These are phyloP conservation scores for Ophiostoma himal-ulmi DNA, from an alignment of 2,329 filamentous ascomycete species.

Conservation along the genomic window DNA sequence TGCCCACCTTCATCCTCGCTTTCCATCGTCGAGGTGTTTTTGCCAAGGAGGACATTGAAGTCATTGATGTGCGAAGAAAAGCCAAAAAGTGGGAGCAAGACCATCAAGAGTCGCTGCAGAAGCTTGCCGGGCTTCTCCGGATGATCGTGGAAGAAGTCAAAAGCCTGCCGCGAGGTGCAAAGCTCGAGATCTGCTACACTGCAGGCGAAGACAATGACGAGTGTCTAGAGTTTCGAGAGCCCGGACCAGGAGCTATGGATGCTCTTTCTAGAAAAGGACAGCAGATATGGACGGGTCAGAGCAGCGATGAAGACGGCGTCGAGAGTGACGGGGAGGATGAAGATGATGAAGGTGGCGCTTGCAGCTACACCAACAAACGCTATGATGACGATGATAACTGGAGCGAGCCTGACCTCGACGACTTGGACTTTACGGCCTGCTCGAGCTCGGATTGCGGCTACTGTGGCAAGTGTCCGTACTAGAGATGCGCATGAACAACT, in stretches of 20 bases:
- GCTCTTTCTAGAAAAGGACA: not conserved
- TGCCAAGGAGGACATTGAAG: conserved; percentile 30
- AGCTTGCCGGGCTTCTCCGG: conserved; percentile 31
- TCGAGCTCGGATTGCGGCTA: not conserved
- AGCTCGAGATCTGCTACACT: not conserved
- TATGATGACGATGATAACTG: not conserved
- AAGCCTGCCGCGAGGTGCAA: not conserved
- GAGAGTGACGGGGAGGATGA: not conserved
- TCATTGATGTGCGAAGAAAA: conserved; percentile 32
- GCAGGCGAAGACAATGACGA: not conserved
- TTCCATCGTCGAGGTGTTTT: conserved; percentile 38
- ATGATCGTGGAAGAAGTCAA: conserved; percentile 22
- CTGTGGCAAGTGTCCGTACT: not conserved
- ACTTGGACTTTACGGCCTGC: not conserved
- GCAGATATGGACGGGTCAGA: not conserved
- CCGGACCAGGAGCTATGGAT: conserved; percentile 1
- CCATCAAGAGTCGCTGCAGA: conserved; percentile 31
- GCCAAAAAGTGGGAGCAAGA: conserved; percentile 36
- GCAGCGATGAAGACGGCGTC: not conserved
- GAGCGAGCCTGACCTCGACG: not conserved
- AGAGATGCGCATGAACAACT: not conserved
- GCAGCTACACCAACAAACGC: no score
- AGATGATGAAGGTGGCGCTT: not conserved
- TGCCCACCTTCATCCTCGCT: conserved; percentile 38
- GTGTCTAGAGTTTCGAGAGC: not conserved